A percentile compares a stretch with the other conserved stretches of the same genome.
These are phyloP conservation scores for Backusella liffmaniae DNA, from an alignment of 192 early-diverging fungal genomes.

Conservation along the genomic window DNA sequence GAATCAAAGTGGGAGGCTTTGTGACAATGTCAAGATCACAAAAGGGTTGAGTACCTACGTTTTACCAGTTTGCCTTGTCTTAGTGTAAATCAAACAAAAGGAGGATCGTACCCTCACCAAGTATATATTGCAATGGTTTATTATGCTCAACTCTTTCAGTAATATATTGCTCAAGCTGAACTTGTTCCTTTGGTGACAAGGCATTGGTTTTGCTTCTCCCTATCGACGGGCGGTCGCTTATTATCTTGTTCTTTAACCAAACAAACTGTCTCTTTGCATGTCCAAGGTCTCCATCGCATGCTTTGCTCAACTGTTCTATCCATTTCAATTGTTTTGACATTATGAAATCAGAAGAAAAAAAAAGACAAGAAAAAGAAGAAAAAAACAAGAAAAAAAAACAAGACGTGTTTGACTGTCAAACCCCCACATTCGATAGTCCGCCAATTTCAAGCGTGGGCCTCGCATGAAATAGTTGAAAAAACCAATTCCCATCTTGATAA, in stretches of 20 bases:
- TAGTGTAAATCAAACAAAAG: neutral
- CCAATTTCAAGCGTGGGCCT: neutral
- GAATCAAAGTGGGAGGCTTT: constrained; percentile 80
- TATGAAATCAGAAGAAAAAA: neutral
- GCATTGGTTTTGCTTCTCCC: neutral
- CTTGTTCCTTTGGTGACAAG: constrained; percentile 28
- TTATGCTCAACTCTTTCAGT: constrained; percentile 55
- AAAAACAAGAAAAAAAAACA: neutral
- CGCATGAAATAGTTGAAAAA: too few relatives aligned
- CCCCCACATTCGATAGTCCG: neutral
- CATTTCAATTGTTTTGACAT: neutral
- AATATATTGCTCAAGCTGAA: constrained; percentile 42
- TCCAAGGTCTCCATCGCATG: constrained; percentile 11
- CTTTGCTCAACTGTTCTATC: constrained; percentile 15
- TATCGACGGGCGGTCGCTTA: neutral
- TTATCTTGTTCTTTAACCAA: constrained; percentile 31
- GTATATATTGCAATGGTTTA: constrained; percentile 92
- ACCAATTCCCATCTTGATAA: too few relatives aligned
- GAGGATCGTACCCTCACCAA: constrained; percentile 42
- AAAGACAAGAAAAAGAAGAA: neutral
- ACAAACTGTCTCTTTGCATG: constrained; percentile 24
- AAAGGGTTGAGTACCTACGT: constrained; percentile 77
- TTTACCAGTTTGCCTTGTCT: neutral
- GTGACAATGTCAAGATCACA: constrained; percentile 69
- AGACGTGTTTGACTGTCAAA: neutral